These are phyloP conservation scores for Toxicodendron radicans DNA, from an alignment of 345 rosid genomes.

Conservation along the genomic window DNA sequence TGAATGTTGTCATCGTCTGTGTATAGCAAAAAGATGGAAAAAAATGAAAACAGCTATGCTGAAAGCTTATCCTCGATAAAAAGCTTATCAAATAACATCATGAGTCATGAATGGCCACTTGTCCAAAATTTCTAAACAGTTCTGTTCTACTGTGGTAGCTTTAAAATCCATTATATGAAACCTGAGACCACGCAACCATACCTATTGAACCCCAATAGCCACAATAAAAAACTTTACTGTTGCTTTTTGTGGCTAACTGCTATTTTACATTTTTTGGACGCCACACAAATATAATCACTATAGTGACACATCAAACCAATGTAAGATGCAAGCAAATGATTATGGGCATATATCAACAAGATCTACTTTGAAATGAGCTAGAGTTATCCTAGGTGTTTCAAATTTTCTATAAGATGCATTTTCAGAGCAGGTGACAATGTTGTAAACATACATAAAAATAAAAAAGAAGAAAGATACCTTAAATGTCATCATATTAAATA, in stretches of 20 bases:
- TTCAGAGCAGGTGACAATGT: neutral
- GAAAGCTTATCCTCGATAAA: constrained; percentile 5
- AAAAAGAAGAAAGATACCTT: constrained; percentile 47
- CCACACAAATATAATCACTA: neutral
- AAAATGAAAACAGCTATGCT: neutral
- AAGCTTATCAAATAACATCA: neutral
- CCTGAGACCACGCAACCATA: neutral
- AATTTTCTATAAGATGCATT: neutral
- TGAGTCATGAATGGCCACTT: neutral
- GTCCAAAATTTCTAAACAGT: neutral
- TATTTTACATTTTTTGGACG: constrained; percentile 2
- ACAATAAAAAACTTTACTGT: neutral
- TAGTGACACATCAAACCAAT: neutral
- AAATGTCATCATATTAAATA: constrained; percentile 71
- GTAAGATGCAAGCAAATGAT: neutral
- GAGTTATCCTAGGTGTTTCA: neutral
- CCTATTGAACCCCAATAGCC: no score
- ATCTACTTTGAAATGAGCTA: neutral
- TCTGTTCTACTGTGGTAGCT: neutral
- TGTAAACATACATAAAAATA: neutral
- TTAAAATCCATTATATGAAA: neutral
- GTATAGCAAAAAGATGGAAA: neutral
- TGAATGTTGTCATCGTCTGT: constrained; percentile 77
- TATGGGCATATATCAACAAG: neutral
- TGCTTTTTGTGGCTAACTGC: neutral